phyloP scores from a whole-genome alignment of 345 rosid species.

The Sisymbrium altissimum region DNA sequence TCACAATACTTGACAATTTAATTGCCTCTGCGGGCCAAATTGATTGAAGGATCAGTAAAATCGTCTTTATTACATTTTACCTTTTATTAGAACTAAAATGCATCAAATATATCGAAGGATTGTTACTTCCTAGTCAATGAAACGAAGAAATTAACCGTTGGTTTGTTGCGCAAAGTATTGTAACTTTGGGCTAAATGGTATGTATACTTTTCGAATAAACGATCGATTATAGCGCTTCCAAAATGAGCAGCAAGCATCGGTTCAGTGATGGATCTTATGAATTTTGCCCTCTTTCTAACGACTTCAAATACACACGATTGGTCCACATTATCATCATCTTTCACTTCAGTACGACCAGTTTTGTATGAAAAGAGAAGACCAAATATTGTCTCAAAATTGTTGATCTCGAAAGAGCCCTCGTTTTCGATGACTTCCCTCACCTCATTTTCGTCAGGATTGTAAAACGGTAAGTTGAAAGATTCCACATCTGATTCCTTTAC shows the following conservation, averaged over 20 bases:
- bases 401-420: slow-evolving; percentile 33
- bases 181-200: background rate
- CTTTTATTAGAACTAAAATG: background rate
- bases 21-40: background rate
- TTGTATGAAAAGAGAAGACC: background rate
- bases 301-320: background rate
- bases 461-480: slow-evolving; percentile 33
- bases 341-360: background rate
- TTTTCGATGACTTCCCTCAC: slow-evolving; percentile 3
- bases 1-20: background rate
- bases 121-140: background rate
- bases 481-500: slow-evolving; percentile 30
- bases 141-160: background rate
- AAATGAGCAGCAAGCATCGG: background rate
- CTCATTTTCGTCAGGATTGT: slow-evolving; percentile 19
- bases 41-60: background rate
- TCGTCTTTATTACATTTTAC: background rate
- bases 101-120: background rate
- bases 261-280: background rate
- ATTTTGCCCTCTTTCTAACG: background rate
- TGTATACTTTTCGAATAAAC: background rate
- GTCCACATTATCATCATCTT: background rate
- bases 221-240: background rate
- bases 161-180: background rate
- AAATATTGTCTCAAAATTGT: background rate